Evolutionary conservation across 1,139 yeast genomes (phyloP).

Genomic region (Yamadazyma friedrichii): DNA sequence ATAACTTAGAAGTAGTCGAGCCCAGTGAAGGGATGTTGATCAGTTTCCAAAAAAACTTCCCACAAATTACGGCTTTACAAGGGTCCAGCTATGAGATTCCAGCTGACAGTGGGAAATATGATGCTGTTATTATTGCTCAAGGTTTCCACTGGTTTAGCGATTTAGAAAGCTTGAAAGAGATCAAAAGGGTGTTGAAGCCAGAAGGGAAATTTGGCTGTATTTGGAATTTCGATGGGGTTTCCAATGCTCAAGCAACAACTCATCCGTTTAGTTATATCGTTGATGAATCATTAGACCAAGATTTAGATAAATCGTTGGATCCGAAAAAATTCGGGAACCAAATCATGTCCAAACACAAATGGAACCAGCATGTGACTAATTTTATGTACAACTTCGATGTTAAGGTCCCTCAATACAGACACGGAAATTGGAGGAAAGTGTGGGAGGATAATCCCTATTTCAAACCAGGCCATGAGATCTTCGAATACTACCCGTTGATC

Average conservation of each 20-base stretch:
- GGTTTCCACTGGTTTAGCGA: constrained; percentile 73
- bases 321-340: constrained; percentile 10
- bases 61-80: constrained; percentile 35
- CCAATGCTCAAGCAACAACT: constrained; percentile 12
- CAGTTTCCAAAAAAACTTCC: constrained; percentile 48
- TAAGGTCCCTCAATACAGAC: constrained; percentile 60
- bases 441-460: constrained; percentile 28
- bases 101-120: constrained; percentile 42
- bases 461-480: constrained; percentile 26
- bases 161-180: constrained; percentile 45
- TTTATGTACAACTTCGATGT: constrained; percentile 28
- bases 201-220: constrained; percentile 52
- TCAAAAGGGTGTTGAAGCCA: constrained; percentile 50
- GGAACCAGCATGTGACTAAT: constrained; percentile 28
- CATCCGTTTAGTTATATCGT: constrained; percentile 11
- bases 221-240: constrained; percentile 59
- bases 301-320: not conserved
- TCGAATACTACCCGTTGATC: constrained; percentile 29
- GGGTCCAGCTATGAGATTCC: constrained; percentile 56
- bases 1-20: constrained; percentile 48
- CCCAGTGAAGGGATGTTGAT: constrained; percentile 62
- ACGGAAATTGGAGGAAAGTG: constrained; percentile 46
- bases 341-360: constrained; percentile 14
- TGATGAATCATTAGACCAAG: constrained; percentile 11
- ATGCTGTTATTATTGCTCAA: constrained; percentile 59